Conservation (phyloP, 768 basidiomycete species). For the Hericium alpestre region DNA sequence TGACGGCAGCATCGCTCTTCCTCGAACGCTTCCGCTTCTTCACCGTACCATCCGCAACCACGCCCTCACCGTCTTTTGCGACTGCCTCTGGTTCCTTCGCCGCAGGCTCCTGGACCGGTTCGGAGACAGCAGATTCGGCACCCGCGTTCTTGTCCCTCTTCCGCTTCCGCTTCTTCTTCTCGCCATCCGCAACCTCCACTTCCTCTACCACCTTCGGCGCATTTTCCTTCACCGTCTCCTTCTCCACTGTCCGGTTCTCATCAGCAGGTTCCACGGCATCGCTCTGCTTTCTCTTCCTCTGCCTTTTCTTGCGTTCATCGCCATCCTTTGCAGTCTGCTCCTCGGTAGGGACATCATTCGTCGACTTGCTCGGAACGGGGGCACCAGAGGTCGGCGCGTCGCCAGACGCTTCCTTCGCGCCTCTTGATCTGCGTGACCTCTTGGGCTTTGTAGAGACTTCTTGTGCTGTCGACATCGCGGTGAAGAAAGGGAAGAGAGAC, state of each 20-base stretch:
- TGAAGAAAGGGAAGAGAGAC: neutral
- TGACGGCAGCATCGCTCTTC: slow-evolving; percentile 7
- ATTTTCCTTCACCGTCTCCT: slow-evolving; percentile 1
- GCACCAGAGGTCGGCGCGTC: neutral
- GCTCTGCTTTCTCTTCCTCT: slow-evolving; percentile 3
- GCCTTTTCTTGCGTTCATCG: neutral
- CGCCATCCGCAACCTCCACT: neutral
- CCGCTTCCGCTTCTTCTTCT: slow-evolving; percentile 9
- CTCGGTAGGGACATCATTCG: neutral
- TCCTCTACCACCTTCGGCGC: neutral
- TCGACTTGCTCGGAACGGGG: neutral
- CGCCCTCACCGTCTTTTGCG: neutral
- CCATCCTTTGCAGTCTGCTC: neutral
- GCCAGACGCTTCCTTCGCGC: neutral
- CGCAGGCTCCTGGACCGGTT: neutral
- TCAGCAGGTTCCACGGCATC: neutral
- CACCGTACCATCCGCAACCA: neutral
- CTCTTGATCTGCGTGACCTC: neutral
- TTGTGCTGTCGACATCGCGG: neutral
- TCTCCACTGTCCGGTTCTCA: neutral
- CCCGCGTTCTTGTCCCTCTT: slow-evolving; percentile 7
- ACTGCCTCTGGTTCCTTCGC: neutral
- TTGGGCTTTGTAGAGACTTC: neutral
- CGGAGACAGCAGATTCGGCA: slow-evolving; percentile 1
- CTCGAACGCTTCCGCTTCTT: slow-evolving; percentile 10